Evolutionary conservation across 345 rosid genomes (phyloP).

Genomic region (Sonneratia alba): DNA sequence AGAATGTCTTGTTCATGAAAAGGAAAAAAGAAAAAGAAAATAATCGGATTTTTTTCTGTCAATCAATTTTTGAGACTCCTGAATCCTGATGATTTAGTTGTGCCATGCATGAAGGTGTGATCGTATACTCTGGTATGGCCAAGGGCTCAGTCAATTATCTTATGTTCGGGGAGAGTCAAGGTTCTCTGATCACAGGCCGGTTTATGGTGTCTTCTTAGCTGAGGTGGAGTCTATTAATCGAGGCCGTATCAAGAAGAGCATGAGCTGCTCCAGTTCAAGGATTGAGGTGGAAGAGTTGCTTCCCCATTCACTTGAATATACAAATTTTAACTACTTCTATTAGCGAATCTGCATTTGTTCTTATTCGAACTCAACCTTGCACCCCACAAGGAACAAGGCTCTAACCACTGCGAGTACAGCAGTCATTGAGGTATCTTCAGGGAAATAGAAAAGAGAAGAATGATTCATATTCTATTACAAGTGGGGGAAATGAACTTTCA

Average conservation of each 20-base stretch:
- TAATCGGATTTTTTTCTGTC: not conserved
- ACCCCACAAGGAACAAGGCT: not conserved
- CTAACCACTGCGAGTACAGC: not conserved
- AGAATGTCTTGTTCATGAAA: too few relatives aligned
- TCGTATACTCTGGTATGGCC: conserved; percentile 88
- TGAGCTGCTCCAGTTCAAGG: conserved; percentile 62
- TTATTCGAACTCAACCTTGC: not conserved
- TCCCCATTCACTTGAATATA: conserved; percentile 49
- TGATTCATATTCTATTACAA: not conserved
- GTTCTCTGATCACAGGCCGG: conserved; percentile 98
- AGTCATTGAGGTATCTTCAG: not conserved
- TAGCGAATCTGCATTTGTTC: conserved; percentile 16
- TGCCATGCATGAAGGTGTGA: conserved; percentile 65
- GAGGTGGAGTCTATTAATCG: conserved; percentile 73
- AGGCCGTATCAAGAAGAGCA: conserved; percentile 51
- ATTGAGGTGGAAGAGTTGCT: conserved; percentile 80
- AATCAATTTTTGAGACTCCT: not conserved
- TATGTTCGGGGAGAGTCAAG: conserved; percentile 93
- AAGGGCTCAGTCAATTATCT: conserved; percentile 69
- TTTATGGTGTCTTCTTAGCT: conserved; percentile 66
- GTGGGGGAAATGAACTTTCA: not conserved
- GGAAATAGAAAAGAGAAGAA: not conserved
- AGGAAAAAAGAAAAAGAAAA: too few relatives aligned
- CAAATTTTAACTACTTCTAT: conserved; percentile 35
- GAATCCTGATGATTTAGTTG: not conserved